phyloP scores from a whole-genome alignment of 257 asterid genomes.

The Linderniella brevidens region DNA sequence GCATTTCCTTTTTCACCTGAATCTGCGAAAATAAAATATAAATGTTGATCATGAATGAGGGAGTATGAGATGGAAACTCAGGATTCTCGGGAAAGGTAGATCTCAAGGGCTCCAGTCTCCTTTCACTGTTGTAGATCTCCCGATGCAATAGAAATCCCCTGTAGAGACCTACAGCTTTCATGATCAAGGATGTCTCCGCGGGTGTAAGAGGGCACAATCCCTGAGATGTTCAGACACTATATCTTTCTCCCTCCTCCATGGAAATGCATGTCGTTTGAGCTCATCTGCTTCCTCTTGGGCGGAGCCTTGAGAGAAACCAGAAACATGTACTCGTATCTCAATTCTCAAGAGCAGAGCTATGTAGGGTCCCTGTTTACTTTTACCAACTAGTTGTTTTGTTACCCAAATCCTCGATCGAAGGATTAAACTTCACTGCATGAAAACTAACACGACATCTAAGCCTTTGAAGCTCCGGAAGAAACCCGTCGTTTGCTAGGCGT shows the following conservation, averaged over 20 bases:
- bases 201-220: slow-evolving; percentile 82
- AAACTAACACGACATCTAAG: slow-evolving; percentile 70
- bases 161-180: slow-evolving; percentile 46
- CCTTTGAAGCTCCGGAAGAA: slow-evolving; percentile 47
- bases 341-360: slow-evolving; percentile 59
- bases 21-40: neutral
- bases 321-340: slow-evolving; percentile 88
- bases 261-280: slow-evolving; percentile 56
- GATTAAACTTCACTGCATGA: slow-evolving; percentile 49
- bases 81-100: slow-evolving; percentile 48
- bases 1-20: slow-evolving; percentile 64
- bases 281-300: slow-evolving; percentile 45
- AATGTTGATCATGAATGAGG: neutral
- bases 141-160: slow-evolving; percentile 62
- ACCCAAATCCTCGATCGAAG: slow-evolving; percentile 60
- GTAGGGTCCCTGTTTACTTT: slow-evolving; percentile 44
- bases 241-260: slow-evolving; percentile 82
- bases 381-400: slow-evolving; percentile 33
- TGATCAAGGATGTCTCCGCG: slow-evolving; percentile 44
- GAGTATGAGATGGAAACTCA: slow-evolving; percentile 15
- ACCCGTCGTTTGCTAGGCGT: slow-evolving; percentile 55
- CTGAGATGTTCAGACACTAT: slow-evolving; percentile 43
- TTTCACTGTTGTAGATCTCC: slow-evolving; percentile 59
- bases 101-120: slow-evolving; percentile 43
- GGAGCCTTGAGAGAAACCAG: slow-evolving; percentile 83